These are phyloP conservation scores for Ustilago sp. DNA, from an alignment of 1,284 basidiomycete species.

Conservation along the genomic window DNA sequence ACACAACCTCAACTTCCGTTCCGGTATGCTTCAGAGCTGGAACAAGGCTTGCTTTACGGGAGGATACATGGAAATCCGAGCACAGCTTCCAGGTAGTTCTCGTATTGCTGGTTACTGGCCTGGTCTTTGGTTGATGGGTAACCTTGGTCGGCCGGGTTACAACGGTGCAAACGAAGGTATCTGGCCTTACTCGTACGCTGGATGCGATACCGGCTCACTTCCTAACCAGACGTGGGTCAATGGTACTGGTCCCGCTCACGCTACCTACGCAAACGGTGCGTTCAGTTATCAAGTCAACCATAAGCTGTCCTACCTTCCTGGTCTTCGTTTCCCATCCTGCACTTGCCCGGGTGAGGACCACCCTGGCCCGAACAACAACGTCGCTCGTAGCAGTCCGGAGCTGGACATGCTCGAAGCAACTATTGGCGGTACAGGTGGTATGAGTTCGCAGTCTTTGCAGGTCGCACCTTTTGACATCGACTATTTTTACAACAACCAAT, in stretches of 20 bases:
- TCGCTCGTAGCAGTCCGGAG: slow-evolving; percentile 65
- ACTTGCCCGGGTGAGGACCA: slow-evolving; percentile 60
- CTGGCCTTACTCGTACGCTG: slow-evolving; percentile 70
- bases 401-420: slow-evolving; percentile 70
- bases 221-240: slow-evolving; percentile 51
- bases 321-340: slow-evolving; percentile 58
- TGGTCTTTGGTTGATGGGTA: slow-evolving; percentile 62
- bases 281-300: slow-evolving; percentile 27
- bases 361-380: slow-evolving; percentile 55
- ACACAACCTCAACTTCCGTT: slow-evolving; percentile 60
- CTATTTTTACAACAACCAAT: slow-evolving; percentile 52
- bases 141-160: slow-evolving; percentile 63
- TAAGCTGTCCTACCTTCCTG: slow-evolving; percentile 47
- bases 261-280: slow-evolving; percentile 31
- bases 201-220: slow-evolving; percentile 64
- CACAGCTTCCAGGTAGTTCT: slow-evolving; percentile 18
- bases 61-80: slow-evolving; percentile 58
- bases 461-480: slow-evolving; percentile 65
- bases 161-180: slow-evolving; percentile 64
- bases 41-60: slow-evolving; percentile 68
- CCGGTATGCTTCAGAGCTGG: slow-evolving; percentile 66
- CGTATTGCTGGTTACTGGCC: slow-evolving; percentile 69
- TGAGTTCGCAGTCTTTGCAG: slow-evolving; percentile 63
- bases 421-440: slow-evolving; percentile 71
- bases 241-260: slow-evolving; percentile 45